Conservation (phyloP, 2,329 filamentous ascomycete species). For the Mariannaea elegans region DNA sequence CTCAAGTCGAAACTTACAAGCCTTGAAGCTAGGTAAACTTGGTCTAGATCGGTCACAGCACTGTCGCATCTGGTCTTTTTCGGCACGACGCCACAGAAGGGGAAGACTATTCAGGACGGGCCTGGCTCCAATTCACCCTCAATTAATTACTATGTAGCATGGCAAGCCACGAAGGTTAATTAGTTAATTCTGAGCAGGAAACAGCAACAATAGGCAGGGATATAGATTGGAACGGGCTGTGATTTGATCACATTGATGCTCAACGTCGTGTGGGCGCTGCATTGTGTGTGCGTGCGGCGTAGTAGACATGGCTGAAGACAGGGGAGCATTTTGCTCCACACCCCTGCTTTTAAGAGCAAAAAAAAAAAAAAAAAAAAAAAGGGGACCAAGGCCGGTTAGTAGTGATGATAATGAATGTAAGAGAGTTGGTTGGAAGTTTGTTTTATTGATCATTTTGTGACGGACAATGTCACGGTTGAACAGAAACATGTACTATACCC, state of each 20-base stretch:
- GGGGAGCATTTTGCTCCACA: background rate
- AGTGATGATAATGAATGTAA: background rate
- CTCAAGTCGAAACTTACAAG: background rate
- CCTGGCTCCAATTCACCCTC: too few species aligned
- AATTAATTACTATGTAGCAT: background rate
- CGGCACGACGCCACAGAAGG: background rate
- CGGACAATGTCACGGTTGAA: background rate
- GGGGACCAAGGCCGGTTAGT: background rate
- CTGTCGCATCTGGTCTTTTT: constrained; percentile 2
- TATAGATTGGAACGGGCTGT: background rate
- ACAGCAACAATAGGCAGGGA: background rate
- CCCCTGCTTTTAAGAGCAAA: background rate
- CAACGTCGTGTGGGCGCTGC: background rate
- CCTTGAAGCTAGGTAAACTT: background rate
- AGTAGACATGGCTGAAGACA: background rate
- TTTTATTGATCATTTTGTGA: constrained; percentile 1
- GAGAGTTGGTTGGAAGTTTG: background rate
- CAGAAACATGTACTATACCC: too few species aligned
- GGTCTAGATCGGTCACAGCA: background rate
- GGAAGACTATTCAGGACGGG: too few species aligned
- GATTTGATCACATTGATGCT: background rate
- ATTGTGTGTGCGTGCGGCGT: background rate
- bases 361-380: constrained; percentile 1
- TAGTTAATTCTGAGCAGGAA: background rate
- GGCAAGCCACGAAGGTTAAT: background rate